Base-by-base conservation (phyloP, 2,329 filamentous ascomycete species). In the Didymella keratinophila region DNA sequence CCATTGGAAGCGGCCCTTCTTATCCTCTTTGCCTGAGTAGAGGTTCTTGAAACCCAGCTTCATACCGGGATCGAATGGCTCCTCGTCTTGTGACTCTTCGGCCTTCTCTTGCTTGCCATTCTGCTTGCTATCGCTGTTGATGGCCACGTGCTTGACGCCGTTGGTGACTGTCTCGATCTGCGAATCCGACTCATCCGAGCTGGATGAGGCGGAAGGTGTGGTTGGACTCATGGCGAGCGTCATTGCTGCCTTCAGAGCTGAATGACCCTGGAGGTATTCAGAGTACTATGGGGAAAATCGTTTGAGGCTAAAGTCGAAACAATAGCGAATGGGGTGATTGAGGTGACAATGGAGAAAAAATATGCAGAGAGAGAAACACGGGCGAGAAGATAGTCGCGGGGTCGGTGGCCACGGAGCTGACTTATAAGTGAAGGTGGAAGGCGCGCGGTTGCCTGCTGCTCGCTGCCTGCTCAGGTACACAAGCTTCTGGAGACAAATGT, bases 1-100 rank as follows among this genome's bases (percentile, higher is more conserved):
- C 70, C 70, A 73, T 4, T 67, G 71, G 36, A 60, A 69, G 18
- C 70, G 67, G 16, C 65, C 65, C 39, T 71, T 67, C 25, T 65
- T 63, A 49, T 72, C 68, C 32, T 63, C 64, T 21, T 67, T 67
- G 14, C 64, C 63, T 43, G 65, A 61, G 42, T 69, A 73, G 25
- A 72, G 59, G 12, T 58, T 60, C 39, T 61, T 68, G 54, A 60
- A 65, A 2, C 56, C 56, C 9, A 34, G 32, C 34, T 54, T 58
- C 56, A 21, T 54, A 20, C 53, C 44, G 47, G 47, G 27, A 32
- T 43, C 46, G n/a, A 50, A 54, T 9, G 34, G 45, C 21, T 58
- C 32, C 10, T 18, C 34, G 2, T 49, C 39, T 6, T 42, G 45
- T 5, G 14, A 25, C 14, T 49, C 41, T 45, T 63, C 60, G 36